Percentiles rank a stretch among this genome's conserved stretches.
phyloP scores from a whole-genome alignment of 768 basidiomycete genomes.

The Auricularia auricula-judae region DNA sequence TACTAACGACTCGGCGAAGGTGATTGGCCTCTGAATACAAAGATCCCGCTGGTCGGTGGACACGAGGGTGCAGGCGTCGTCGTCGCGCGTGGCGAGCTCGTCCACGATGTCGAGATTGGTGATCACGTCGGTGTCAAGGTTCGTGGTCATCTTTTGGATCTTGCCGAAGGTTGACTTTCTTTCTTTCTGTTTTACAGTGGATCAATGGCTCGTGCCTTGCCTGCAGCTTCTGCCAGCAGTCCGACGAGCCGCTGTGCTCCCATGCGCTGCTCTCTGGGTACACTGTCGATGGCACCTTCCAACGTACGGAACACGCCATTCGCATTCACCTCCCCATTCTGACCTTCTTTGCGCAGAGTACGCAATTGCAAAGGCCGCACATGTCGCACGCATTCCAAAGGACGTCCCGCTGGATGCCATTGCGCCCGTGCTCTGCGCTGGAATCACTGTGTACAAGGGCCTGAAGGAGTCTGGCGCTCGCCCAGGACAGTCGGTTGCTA shows the following conservation, averaged over 20 bases:
- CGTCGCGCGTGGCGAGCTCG: conserved; percentile 67
- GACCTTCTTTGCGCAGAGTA: conserved; percentile 3
- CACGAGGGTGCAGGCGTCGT: conserved; percentile 79
- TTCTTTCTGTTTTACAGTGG: conserved; percentile 13
- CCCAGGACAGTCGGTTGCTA: conserved; percentile 64
- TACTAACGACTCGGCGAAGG: conserved; percentile 40
- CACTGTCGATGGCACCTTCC: conserved; percentile 68
- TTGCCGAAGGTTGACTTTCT: background rate
- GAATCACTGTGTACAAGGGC: conserved; percentile 79
- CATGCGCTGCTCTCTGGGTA: conserved; percentile 56
- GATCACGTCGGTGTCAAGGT: conserved; percentile 71
- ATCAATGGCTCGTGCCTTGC: conserved; percentile 43
- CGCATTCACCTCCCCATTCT: background rate
- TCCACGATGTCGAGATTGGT: conserved; percentile 56
- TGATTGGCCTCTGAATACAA: conserved; percentile 73
- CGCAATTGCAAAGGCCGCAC: conserved; percentile 55
- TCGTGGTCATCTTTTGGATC: background rate
- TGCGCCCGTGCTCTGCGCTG: conserved; percentile 64
- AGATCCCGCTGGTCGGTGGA: conserved; percentile 62
- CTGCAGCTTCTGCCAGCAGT: conserved; percentile 68
- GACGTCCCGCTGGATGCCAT: conserved; percentile 44
- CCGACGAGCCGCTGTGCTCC: conserved; percentile 62
- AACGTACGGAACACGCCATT: conserved; percentile 22
- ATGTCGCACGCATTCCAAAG: conserved; percentile 74
- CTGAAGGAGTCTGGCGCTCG: conserved; percentile 57